phyloP scores from a whole-genome alignment of 2,329 filamentous ascomycete genomes.

The Eutypa lata region DNA sequence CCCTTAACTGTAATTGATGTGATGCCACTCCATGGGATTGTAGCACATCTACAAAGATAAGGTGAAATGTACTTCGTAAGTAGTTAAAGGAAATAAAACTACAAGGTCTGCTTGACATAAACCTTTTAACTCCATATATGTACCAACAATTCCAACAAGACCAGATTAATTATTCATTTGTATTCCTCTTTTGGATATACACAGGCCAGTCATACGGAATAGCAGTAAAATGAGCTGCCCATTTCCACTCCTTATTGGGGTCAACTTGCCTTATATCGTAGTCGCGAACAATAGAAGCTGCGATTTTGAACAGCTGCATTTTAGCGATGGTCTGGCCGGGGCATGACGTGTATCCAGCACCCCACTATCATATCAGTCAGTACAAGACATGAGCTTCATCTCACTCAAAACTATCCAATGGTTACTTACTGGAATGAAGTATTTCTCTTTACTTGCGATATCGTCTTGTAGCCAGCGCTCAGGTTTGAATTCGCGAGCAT shows the following conservation, averaged over 20 bases:
- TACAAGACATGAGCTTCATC: no score
- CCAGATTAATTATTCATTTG: not conserved
- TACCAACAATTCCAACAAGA: no score
- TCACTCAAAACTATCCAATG: no score
- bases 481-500: conserved; percentile 9
- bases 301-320: conserved; percentile 13
- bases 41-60: no score
- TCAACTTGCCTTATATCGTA: conserved; percentile 14
- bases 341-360: conserved; percentile 12
- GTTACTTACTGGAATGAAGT: conserved; percentile 7
- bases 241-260: not conserved
- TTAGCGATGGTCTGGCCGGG: conserved; percentile 14
- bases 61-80: no score
- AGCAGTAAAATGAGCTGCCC: not conserved
- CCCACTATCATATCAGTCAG: conserved; percentile 2
- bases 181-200: not conserved
- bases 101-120: no score
- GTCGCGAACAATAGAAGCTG: conserved; percentile 14
- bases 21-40: no score
- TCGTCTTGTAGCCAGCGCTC: conserved; percentile 9
- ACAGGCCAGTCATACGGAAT: not conserved
- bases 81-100: no score
- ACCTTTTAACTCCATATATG: no score
- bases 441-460: conserved; percentile 1
- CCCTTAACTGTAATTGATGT: no score